A percentile compares a stretch with the other conserved stretches of the same genome.
Conservation (phyloP, 805 yeast species). For the Soucietia sequanensis region DNA sequence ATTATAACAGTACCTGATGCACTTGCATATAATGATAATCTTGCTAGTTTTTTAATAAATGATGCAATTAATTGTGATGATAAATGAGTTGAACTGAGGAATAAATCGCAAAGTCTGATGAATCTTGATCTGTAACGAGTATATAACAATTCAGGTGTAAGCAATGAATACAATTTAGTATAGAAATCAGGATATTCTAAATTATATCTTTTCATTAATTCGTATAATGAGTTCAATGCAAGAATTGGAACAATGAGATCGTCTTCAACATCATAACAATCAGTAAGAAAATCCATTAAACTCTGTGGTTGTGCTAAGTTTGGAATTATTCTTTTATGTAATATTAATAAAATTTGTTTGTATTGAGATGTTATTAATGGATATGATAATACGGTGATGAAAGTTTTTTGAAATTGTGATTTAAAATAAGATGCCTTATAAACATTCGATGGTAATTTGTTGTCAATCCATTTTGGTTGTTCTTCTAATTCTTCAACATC, state of each 20-base stretch:
- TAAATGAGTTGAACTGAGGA: constrained; percentile 82
- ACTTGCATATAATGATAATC: constrained; percentile 72
- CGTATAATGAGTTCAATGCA: constrained; percentile 85
- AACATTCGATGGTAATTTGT: constrained; percentile 33
- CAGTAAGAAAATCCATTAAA: constrained; percentile 92
- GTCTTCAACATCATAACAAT: constrained; percentile 59
- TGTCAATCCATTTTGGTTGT: constrained; percentile 27
- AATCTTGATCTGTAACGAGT: constrained; percentile 83
- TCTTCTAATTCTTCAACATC: constrained; percentile 31
- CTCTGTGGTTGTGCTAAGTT: constrained; percentile 73
- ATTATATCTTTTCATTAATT: constrained; percentile 75
- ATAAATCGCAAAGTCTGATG: constrained; percentile 80
- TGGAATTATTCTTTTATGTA: constrained; percentile 87
- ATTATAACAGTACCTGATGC: constrained; percentile 87
- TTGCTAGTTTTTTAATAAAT: constrained; percentile 77
- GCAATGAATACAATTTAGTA: constrained; percentile 72
- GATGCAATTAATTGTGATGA: constrained; percentile 84
- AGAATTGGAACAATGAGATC: constrained; percentile 62
- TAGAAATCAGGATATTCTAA: constrained; percentile 92
- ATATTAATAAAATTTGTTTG: constrained; percentile 61
- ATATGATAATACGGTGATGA: constrained; percentile 56
- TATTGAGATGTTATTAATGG: constrained; percentile 55
- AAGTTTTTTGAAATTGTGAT: constrained; percentile 64
- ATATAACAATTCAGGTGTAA: constrained; percentile 74
- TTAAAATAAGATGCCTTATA: constrained; percentile 48